phyloP scores from a whole-genome alignment of 129 eudicot species.

The Gnaphalium uliginosum region DNA sequence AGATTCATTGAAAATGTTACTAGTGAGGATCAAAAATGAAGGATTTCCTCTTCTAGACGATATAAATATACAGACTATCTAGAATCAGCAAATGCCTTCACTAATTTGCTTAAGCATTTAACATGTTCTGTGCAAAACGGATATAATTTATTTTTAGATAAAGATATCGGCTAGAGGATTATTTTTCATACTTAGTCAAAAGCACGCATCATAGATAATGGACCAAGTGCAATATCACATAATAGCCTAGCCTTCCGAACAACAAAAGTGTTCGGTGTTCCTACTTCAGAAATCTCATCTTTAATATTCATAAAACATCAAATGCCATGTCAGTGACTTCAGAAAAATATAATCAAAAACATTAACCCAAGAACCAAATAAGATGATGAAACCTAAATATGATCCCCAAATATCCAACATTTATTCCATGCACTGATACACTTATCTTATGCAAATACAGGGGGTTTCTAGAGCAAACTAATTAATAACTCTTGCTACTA shows the following conservation, averaged over 20 bases:
- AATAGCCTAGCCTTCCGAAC: not conserved
- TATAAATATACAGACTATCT: not conserved
- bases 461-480: no score
- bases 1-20: not conserved
- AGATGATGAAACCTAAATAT: no score
- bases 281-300: not conserved
- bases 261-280: not conserved
- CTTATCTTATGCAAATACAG: not conserved
- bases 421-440: no score
- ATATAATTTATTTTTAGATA: not conserved
- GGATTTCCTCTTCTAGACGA: not conserved
- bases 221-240: not conserved
- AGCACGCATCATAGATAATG: not conserved
- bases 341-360: no score
- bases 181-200: not conserved
- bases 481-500: not conserved
- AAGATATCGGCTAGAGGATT: not conserved
- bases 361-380: no score
- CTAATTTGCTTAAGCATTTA: not conserved
- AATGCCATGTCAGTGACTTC: conserved; percentile 1
- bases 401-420: no score
- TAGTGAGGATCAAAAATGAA: not conserved
- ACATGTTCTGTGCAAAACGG: not conserved
- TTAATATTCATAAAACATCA: not conserved
- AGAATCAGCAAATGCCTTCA: not conserved